Percentiles rank a stretch among this genome's conserved stretches.
Evolutionary conservation across 1,139 yeast genomes (phyloP).

Genomic region (Kazachstania sp.): DNA sequence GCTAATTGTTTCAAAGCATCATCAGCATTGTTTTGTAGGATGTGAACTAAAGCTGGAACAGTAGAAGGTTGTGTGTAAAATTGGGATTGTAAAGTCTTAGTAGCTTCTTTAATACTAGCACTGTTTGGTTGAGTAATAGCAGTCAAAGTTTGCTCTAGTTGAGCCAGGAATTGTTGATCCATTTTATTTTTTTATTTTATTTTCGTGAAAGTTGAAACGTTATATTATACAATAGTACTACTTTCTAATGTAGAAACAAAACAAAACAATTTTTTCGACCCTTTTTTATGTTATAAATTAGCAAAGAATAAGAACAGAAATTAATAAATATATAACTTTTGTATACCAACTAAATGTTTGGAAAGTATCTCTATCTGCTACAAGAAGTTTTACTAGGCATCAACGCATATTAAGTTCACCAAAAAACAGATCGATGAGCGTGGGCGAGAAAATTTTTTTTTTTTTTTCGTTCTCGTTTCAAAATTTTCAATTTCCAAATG

Average conservation of each 20-base stretch:
- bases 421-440: slow-evolving; percentile 1
- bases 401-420: background rate
- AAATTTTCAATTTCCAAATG: background rate
- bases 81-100: slow-evolving; percentile 62
- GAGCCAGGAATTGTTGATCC: slow-evolving; percentile 63
- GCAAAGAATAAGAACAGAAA: no score
- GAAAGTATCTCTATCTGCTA: background rate
- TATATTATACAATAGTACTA: background rate
- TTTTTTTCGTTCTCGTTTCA: background rate
- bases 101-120: slow-evolving; percentile 72
- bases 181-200: slow-evolving; percentile 26
- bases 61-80: slow-evolving; percentile 66
- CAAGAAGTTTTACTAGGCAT: background rate
- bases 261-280: no score
- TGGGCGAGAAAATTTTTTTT: background rate
- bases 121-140: slow-evolving; percentile 74
- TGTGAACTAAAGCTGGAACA: slow-evolving; percentile 74
- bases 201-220: background rate
- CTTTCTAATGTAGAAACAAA: background rate
- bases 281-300: no score
- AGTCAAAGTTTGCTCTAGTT: slow-evolving; percentile 69
- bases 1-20: slow-evolving; percentile 60
- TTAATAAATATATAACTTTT: no score
- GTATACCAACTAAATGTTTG: no score
- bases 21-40: slow-evolving; percentile 47